These are phyloP conservation scores for Daldinia loculata DNA, from an alignment of 495 filamentous ascomycete genomes.

Conservation along the genomic window DNA sequence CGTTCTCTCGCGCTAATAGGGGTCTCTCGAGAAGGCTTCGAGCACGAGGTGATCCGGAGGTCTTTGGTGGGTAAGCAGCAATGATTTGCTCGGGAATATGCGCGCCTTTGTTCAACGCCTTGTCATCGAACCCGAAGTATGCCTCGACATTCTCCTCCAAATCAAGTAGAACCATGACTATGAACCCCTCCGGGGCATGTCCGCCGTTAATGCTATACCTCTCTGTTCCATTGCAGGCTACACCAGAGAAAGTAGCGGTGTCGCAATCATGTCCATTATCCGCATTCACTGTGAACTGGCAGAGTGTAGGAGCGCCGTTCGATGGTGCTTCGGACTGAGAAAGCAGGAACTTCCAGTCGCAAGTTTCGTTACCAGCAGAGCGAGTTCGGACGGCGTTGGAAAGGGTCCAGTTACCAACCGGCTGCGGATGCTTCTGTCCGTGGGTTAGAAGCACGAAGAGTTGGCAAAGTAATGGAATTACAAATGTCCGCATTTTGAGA, in stretches of 20 bases:
- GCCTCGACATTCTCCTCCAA: not conserved
- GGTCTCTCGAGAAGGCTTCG: not conserved
- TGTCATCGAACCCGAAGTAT: slow-evolving; percentile 7
- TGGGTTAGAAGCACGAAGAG: not conserved
- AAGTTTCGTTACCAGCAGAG: not conserved
- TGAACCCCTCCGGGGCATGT: slow-evolving; percentile 1
- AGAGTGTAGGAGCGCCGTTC: not conserved
- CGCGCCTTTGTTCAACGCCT: not conserved
- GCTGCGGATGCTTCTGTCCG: not conserved
- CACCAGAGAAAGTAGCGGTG: not conserved
- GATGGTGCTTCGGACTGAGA: not conserved
- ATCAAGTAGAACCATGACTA: not conserved
- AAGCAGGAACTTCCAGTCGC: not conserved
- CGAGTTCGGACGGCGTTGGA: not conserved
- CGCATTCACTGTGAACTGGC: not conserved
- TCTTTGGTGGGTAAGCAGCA: not conserved
- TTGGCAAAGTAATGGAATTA: not conserved
- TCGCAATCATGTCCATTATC: not conserved
- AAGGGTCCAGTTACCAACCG: not conserved
- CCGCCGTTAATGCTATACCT: slow-evolving; percentile 2
- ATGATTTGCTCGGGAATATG: slow-evolving; percentile 5
- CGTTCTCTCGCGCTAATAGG: not conserved
- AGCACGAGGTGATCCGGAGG: not conserved
- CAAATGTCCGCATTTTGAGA: slow-evolving; percentile 1
- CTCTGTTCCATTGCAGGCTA: not conserved